phyloP scores from a whole-genome alignment of 2,329 filamentous ascomycete species.

The Exserohilum turcica region DNA sequence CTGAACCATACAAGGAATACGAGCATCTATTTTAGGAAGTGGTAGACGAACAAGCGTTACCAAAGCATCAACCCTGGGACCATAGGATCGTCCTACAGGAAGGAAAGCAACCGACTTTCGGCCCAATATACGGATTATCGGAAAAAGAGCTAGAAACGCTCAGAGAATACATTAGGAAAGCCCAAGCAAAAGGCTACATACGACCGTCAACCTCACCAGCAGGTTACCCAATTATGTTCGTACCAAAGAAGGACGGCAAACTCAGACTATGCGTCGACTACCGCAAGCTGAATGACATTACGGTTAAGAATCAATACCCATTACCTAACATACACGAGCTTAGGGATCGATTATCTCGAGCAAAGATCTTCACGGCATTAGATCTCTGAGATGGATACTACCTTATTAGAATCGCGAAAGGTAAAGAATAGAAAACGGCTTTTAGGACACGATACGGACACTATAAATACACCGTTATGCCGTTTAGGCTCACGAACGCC shows the following conservation, averaged over 20 bases:
- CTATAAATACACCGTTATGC: not conserved
- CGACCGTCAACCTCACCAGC: not conserved
- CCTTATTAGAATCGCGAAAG: not conserved
- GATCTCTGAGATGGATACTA: constrained; percentile 1
- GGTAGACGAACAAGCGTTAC: not conserved
- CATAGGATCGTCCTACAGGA: not conserved
- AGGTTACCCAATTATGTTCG: constrained; percentile 4
- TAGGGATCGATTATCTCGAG: not conserved
- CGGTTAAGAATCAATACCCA: constrained; percentile 13
- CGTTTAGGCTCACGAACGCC: too few relatives aligned
- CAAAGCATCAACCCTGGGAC: constrained; percentile 3
- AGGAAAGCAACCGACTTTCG: not conserved
- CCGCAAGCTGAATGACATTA: constrained; percentile 1
- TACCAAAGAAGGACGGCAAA: constrained; percentile 2
- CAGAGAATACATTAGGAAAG: too few relatives aligned
- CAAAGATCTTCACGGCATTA: not conserved
- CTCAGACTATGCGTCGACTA: constrained; percentile 5
- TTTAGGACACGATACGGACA: not conserved
- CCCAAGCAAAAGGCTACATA: not conserved
- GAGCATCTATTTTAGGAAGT: not conserved
- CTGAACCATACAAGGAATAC: constrained; percentile 1
- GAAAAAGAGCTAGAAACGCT: not conserved
- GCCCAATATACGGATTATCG: too few relatives aligned
- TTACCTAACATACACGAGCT: constrained; percentile 12
- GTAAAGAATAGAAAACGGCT: too few relatives aligned